phyloP scores from a whole-genome alignment of 2,329 filamentous ascomycete genomes.

The Didymella pinodella region DNA sequence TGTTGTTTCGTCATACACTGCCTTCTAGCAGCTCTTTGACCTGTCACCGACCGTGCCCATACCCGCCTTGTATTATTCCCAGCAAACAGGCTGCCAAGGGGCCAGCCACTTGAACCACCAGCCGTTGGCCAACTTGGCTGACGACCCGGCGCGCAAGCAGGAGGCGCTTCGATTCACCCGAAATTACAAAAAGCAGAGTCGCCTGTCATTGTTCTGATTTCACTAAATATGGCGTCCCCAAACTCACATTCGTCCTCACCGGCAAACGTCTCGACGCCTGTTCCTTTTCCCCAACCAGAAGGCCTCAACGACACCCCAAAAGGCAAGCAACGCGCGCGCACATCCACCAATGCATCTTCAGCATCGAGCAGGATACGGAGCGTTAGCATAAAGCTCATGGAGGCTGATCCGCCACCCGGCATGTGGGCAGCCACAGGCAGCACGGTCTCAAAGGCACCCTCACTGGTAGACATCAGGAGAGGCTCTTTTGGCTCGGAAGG shows the following conservation, averaged over 20 bases:
- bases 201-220: background rate
- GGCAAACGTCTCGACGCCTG: conserved; percentile 14
- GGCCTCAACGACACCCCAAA: conserved; percentile 15
- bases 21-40: background rate
- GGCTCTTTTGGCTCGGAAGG: conserved; percentile 47
- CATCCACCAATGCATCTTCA: conserved; percentile 45
- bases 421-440: conserved; percentile 57
- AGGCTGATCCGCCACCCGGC: conserved; percentile 50
- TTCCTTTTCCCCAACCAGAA: conserved; percentile 16
- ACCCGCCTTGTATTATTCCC: conserved; percentile 9
- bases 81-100: conserved; percentile 12
- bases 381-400: conserved; percentile 50
- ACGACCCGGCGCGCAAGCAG: conserved; percentile 15
- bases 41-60: conserved; percentile 1
- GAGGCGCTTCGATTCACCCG: conserved; percentile 7
- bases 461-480: conserved; percentile 53
- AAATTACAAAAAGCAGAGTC: conserved; percentile 7
- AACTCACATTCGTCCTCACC: conserved; percentile 25
- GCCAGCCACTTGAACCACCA: conserved; percentile 10
- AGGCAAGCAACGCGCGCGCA: conserved; percentile 31
- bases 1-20: conserved; percentile 1
- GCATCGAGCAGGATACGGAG: conserved; percentile 44
- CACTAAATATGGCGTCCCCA: conserved; percentile 33
- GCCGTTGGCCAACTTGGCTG: conserved; percentile 19
- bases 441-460: conserved; percentile 53